Evolutionary conservation across 371 early-diverging fungal genomes (phyloP), one percentile per base, ranked within the genome.

Genomic region (Cokeromyces recurvatus): DNA sequence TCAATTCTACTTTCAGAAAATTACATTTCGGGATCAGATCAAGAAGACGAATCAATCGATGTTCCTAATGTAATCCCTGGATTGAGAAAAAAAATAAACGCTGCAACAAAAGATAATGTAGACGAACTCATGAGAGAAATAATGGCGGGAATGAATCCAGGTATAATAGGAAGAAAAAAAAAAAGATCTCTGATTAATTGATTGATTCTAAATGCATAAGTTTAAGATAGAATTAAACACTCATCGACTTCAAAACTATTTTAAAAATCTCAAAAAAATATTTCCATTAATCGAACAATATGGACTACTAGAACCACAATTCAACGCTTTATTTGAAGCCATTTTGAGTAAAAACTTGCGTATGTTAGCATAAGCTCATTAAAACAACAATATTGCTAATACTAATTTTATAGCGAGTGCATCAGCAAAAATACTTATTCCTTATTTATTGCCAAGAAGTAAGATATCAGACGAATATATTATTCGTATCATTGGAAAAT

Each of bases 381-480:
- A 24, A 27, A 9, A 37, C 9, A 43, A 36, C 25, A 43, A 29
- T 29, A 8, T 29, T 11, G 11, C 29, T 11, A 29, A 29, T 11
- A 5, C 29, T 11, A 29, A 5, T 29, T 29, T 29, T 29, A 8
- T 8, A 29, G 29, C 29, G 11, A 29, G 5, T 11, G 29, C 8
- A 5, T 8, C 29, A 34, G 34, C 9, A 10, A 25, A 1, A 52
- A 56, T 41, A 12, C 34, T 79, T 17, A 38, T 73, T 34, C 51
- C 60, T 17, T 24, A 66, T 4, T 47, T 78, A 27, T 47, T 81
- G 7, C 81, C 81, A n/a, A 67, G 81, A 39, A 58, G 51, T 6
- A 37, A 54, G 6, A 66, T 81, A 1, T 53, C 65, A 9, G 70
- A 65, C 19, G 46, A 53, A 16, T 57, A 64, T 43, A 57, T 64